Base-by-base conservation (phyloP, 2,329 filamentous ascomycete genomes). In the Pestalotiopsis sp. region DNA sequence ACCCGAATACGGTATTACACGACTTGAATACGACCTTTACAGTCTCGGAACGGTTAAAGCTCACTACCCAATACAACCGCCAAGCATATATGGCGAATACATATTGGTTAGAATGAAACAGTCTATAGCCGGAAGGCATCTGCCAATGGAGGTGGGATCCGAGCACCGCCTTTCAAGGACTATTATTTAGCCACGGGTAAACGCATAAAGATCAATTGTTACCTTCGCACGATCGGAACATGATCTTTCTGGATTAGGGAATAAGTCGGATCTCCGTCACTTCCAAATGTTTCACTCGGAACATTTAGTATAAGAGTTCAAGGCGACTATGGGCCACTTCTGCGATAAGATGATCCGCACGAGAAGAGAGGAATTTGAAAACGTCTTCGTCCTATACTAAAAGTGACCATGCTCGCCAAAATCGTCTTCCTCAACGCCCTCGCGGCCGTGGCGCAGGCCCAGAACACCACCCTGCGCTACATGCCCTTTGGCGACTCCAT, bases 401-500 rank as follows among this genome's bases (percentile, higher is more conserved):
- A 31, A 23, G 17, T 25, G 25, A 27, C 9, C 4, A 49, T 31
- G 36, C 39, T 63, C 25, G 31, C 39, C 49, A 77, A 73, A 27
- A n/a, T 75, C 12, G 31, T 76, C 45, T 68, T 73, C 9, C 56
- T 76, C 5, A 72, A 71, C 7, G 67, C 69, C 17, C 67, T 71
- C 45, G 69, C 72, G 17, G 66, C 67, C 20, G 73, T 58, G 1
- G 72, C 69, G 23, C 67, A 63, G 61, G 76, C 74, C 3, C 77
- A 78, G 67, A 75, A 74, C 59, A 67, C 72, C 12, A 76, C 68
- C 20, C 72, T 79, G 20, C 73, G 75, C 12, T 79, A 76, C 59
- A 83, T 84, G 82, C 81, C 82, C 11, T 82, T 84, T 61, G 82
- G 81, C 58, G 81, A 83, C 75, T 80, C 78, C 61, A 83, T 83